Evolutionary conservation across 1,139 yeast genomes (phyloP), one percentile per base, ranked within the genome.

Genomic region (Geotrichum histeridarum): DNA sequence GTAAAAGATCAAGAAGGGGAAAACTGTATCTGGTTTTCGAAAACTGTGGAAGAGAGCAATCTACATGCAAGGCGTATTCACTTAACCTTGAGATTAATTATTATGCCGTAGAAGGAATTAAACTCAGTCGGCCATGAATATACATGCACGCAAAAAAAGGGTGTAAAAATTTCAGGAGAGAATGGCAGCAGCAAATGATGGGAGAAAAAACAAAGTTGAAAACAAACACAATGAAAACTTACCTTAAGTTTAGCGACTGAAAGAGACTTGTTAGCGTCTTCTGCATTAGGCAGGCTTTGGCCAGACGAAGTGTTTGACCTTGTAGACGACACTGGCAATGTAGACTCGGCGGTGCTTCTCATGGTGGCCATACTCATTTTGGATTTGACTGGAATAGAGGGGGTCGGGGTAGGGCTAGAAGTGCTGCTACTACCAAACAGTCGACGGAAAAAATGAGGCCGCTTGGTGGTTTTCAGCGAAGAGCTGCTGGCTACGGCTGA

Each of bases 361-460:
- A 45, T 33, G 15, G 30, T 42, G 35, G 18, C 27, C 18, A 31
- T 41, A 17, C 46, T 38, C 27, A 32, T 15, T 15, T 39, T 33
- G 39, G 45, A 17, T 15, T 37, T 27, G 8, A 39, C 31, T 5
- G 51, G 9, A 17, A 32, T 22, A 4, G 46, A 8, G 17, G 51
- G 32, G 8, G 17, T n/a, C 11, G 36, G 45, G 12, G 45, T 15
- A 22, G 39, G 37, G 31, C 33, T 48, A 37, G 14, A 27, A 31
- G 47, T 43, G 30, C 43, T 32, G n/a, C 50, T 51, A 22, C 57
- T 55, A 11, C 57, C 53, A 50, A 54, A 54, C 7, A 54, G 49
- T 33, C 57, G 46, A 14, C 55, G 45, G 37, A 54, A 54, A 36
- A 54, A 51, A 27, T 51, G 57, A n/a, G 55, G 53, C 22, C 57